phyloP scores from a whole-genome alignment of 345 rosid species.

The Stellera chamaejasme region DNA sequence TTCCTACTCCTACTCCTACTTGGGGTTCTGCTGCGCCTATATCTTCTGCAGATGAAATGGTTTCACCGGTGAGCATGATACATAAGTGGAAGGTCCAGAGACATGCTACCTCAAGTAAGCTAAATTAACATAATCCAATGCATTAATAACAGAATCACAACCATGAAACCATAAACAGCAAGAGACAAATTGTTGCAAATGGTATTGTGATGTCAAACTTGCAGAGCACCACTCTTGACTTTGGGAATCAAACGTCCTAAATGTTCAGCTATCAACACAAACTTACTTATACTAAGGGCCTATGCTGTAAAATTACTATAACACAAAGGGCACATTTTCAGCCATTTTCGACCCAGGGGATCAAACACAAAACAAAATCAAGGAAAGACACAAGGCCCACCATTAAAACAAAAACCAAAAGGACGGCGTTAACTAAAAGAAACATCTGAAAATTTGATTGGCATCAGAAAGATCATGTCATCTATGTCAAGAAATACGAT shows the following conservation, averaged over 20 bases:
- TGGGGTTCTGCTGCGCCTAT: constrained; percentile 52
- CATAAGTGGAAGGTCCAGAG: background rate
- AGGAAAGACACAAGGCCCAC: too few species aligned
- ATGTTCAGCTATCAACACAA: too few species aligned
- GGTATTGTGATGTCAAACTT: background rate
- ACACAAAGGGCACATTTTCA: too few species aligned
- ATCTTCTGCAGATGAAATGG: constrained; percentile 30
- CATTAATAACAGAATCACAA: background rate
- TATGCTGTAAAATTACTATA: too few species aligned
- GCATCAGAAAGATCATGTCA: background rate
- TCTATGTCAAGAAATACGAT: background rate
- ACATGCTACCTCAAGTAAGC: too few species aligned
- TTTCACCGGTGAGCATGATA: background rate
- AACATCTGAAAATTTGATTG: background rate
- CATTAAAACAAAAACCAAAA: too few species aligned
- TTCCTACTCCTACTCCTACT: constrained; percentile 57
- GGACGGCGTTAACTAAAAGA: background rate
- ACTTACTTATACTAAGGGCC: too few species aligned
- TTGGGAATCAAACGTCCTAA: too few species aligned
- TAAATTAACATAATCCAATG: background rate
- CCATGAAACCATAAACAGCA: background rate
- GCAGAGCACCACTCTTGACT: too few species aligned
- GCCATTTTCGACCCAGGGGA: too few species aligned
- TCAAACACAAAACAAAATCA: too few species aligned
- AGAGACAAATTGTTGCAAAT: background rate